These are phyloP conservation scores for Candida oleophila DNA, from an alignment of 805 yeast genomes.

Conservation along the genomic window DNA sequence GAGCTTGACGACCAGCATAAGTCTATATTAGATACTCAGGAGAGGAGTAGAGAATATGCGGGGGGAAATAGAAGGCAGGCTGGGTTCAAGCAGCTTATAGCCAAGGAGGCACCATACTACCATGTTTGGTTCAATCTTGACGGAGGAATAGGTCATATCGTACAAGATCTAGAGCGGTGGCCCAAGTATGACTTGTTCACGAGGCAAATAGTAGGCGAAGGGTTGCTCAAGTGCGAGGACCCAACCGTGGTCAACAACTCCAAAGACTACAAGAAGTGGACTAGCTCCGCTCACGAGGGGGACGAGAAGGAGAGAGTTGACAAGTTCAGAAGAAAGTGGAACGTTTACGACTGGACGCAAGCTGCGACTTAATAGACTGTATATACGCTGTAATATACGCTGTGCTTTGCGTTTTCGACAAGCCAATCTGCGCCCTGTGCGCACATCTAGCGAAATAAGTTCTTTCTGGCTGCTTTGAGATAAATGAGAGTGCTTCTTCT, in stretches of 20 bases:
- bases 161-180: slow-evolving; percentile 42
- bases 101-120: slow-evolving; percentile 49
- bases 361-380: neutral
- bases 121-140: slow-evolving; percentile 49
- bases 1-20: slow-evolving; percentile 7
- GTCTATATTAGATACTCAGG: slow-evolving; percentile 40
- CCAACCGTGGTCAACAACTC: slow-evolving; percentile 2
- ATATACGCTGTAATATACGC: neutral
- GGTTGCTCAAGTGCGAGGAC: slow-evolving; percentile 19
- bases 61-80: slow-evolving; percentile 16
- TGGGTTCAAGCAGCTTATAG: slow-evolving; percentile 33
- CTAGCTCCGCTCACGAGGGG: neutral
- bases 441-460: no score
- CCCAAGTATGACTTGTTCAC: slow-evolving; percentile 48
- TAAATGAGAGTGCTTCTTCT: no score
- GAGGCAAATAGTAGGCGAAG: slow-evolving; percentile 46
- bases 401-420: no score
- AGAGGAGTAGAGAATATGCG: slow-evolving; percentile 37
- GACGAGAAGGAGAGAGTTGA: slow-evolving; percentile 3
- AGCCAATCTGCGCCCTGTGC: no score
- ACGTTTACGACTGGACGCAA: slow-evolving; percentile 2
- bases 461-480: no score
- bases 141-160: slow-evolving; percentile 52
- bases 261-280: slow-evolving; percentile 4
- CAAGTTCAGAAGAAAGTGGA: slow-evolving; percentile 4